These are phyloP conservation scores for Pseudogymnoascus pannorum DNA, from an alignment of 2,329 filamentous ascomycete species.

Conservation along the genomic window DNA sequence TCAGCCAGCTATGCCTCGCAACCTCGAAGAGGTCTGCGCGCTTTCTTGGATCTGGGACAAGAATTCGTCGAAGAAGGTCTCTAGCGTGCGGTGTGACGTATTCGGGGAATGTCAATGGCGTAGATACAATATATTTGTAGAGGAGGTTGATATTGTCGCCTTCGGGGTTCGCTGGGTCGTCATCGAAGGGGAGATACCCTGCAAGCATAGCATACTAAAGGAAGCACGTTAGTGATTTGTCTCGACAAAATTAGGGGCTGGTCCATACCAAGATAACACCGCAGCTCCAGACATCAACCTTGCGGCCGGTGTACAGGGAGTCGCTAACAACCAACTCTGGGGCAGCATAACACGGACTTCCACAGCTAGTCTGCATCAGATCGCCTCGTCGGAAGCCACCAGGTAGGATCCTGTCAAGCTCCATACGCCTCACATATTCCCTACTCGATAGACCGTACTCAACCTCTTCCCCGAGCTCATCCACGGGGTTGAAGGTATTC, in stretches of 20 bases:
- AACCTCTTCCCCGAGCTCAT: constrained; percentile 84
- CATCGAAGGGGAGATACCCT: constrained; percentile 94
- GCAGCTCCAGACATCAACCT: constrained; percentile 99
- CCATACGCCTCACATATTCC: constrained; percentile 78
- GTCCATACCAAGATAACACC: constrained; percentile 87
- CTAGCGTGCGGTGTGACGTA: constrained; percentile 96
- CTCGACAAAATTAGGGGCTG: background rate
- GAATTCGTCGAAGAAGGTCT: constrained; percentile 83
- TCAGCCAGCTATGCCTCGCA: constrained; percentile 94
- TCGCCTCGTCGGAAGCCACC: constrained; percentile 80
- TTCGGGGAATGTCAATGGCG: constrained; percentile 94
- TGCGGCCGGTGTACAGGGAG: constrained; percentile 91
- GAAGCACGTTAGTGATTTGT: constrained; percentile 21
- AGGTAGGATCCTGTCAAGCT: constrained; percentile 70
- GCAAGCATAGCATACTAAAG: constrained; percentile 93
- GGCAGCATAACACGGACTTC: constrained; percentile 94
- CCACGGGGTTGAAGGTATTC: constrained; percentile 86
- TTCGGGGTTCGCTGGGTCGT: constrained; percentile 95
- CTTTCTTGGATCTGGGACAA: constrained; percentile 91
- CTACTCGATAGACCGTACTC: constrained; percentile 81
- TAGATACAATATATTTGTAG: constrained; percentile 99
- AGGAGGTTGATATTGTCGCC: constrained; percentile 98
- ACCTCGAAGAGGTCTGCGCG: constrained; percentile 96
- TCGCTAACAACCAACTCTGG: constrained; percentile 96
- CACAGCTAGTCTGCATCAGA: constrained; percentile 98